These are phyloP conservation scores for Triangularia verruculosa DNA, from an alignment of 2,329 filamentous ascomycete species.

Conservation along the genomic window DNA sequence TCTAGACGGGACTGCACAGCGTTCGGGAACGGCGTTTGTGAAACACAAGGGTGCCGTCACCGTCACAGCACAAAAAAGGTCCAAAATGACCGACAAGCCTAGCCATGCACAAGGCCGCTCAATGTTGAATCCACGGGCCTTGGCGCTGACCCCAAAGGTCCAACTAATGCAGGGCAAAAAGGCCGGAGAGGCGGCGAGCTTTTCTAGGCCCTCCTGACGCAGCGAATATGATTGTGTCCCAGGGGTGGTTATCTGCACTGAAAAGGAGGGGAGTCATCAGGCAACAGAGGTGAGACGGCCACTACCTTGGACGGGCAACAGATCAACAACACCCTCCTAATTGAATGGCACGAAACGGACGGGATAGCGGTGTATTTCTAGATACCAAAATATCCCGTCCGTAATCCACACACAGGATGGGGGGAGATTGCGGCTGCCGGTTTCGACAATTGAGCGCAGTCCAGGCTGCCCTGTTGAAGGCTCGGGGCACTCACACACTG, in stretches of 20 bases:
- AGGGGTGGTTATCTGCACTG: not conserved
- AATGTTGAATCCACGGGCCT: not conserved
- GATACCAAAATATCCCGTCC: no score
- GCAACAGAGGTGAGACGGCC: not conserved
- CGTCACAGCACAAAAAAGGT: not conserved
- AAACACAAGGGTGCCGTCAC: not conserved
- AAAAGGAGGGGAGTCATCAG: not conserved
- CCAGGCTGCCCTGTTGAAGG: constrained; percentile 14
- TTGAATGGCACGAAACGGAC: no score
- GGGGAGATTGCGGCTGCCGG: constrained; percentile 5
- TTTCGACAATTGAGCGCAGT: constrained; percentile 11
- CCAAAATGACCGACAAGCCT: not conserved
- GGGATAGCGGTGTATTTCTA: no score
- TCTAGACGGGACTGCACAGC: not conserved
- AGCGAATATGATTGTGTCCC: not conserved
- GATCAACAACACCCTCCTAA: not conserved
- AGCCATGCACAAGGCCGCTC: not conserved
- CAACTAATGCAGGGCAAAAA: not conserved
- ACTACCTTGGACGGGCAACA: not conserved
- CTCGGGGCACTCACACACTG: constrained; percentile 2
- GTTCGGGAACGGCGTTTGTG: not conserved
- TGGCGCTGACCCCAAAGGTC: not conserved
- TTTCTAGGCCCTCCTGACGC: not conserved
- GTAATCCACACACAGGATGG: not conserved
- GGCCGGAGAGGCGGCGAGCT: not conserved